phyloP scores from a whole-genome alignment of 2,329 filamentous ascomycete species.

The Calonectria hongkongensis region DNA sequence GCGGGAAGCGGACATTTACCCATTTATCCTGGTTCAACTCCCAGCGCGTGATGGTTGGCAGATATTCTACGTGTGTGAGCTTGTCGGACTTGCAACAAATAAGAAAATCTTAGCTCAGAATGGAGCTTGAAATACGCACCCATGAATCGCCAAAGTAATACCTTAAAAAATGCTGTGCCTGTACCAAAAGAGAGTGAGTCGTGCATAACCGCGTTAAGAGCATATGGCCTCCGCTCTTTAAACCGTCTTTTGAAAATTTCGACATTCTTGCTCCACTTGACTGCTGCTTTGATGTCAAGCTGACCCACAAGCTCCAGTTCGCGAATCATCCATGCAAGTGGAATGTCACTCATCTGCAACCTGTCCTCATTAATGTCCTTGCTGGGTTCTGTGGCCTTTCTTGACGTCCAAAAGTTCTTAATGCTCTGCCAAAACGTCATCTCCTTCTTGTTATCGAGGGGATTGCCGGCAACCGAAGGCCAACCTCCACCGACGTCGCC shows the following conservation, averaged over 20 bases:
- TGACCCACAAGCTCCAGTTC: conserved; percentile 65
- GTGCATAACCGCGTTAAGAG: conserved; percentile 59
- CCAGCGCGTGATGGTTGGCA: conserved; percentile 64
- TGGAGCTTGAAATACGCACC: conserved; percentile 56
- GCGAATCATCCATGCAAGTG: conserved; percentile 72
- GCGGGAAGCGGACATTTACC: conserved; percentile 61
- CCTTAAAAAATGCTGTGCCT: conserved; percentile 62
- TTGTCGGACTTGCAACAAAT: not conserved
- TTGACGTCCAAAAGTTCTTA: conserved; percentile 60
- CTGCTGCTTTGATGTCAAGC: conserved; percentile 53
- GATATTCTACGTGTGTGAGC: conserved; percentile 56
- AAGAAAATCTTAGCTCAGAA: not conserved
- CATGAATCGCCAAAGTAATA: conserved; percentile 65
- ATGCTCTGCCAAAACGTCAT: conserved; percentile 60
- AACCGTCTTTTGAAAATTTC: conserved; percentile 58
- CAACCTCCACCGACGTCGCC: conserved; percentile 74
- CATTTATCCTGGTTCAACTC: conserved; percentile 59
- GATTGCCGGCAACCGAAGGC: conserved; percentile 57
- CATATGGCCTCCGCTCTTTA: conserved; percentile 56
- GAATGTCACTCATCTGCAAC: conserved; percentile 69
- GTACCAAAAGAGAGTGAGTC: conserved; percentile 62
- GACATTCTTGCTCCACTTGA: conserved; percentile 60
- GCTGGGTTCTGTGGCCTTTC: conserved; percentile 57
- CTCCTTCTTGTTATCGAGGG: conserved; percentile 50
- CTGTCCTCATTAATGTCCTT: conserved; percentile 57